phyloP scores from a whole-genome alignment of 192 early-diverging fungal genomes.

The Linnemannia zychae region DNA sequence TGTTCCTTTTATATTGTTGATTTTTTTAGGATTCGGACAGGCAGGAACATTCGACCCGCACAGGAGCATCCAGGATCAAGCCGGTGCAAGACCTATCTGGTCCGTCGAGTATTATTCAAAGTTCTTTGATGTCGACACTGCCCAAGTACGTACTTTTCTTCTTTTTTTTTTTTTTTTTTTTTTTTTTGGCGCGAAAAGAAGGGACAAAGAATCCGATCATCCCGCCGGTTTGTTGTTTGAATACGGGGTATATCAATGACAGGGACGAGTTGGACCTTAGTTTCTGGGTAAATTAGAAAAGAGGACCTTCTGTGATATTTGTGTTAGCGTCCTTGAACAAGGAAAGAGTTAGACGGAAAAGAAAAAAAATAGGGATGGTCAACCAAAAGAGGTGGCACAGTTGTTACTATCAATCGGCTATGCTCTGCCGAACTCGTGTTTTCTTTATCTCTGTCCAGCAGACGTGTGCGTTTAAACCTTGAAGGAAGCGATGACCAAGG shows the following conservation, averaged over 20 bases:
- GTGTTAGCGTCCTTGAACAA: too few relatives aligned
- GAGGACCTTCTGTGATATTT: too few relatives aligned
- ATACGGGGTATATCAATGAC: too few relatives aligned
- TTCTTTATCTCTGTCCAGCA: background rate
- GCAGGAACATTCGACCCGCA: constrained; percentile 48
- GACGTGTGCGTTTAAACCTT: background rate
- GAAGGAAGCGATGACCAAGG: too few relatives aligned
- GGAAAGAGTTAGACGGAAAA: too few relatives aligned
- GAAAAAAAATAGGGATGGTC: too few relatives aligned
- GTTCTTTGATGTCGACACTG: constrained; percentile 95
- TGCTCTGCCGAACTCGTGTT: background rate
- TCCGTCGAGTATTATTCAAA: constrained; percentile 92
- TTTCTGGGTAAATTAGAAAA: too few relatives aligned
- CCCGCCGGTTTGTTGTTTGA: too few relatives aligned
- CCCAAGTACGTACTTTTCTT: constrained; percentile 63
- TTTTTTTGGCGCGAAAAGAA: background rate
- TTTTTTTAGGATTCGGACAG: constrained; percentile 23
- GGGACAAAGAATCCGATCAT: too few relatives aligned
- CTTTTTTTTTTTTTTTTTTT: background rate
- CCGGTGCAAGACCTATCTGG: constrained; percentile 78
- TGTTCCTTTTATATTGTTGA: background rate
- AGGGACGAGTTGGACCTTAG: too few relatives aligned
- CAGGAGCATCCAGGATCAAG: constrained; percentile 47
- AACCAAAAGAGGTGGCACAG: too few relatives aligned
- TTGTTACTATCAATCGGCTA: too few relatives aligned